Base-by-base conservation (phyloP, 73 alveolate species). In the Effrenium voratum region DNA sequence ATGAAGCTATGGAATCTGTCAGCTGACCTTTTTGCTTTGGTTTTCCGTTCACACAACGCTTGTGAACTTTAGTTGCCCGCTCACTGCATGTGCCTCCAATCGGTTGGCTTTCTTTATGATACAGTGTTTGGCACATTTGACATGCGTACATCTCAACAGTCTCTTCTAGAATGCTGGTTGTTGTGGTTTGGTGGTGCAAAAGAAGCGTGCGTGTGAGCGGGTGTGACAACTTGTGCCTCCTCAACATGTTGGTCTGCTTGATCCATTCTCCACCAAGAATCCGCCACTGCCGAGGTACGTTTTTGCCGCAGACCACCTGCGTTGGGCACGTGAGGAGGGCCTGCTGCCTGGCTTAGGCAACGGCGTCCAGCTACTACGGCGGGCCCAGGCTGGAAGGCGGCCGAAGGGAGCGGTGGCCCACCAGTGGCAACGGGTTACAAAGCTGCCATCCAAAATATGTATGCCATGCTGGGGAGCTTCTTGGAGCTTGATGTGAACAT, bases 311-410 rank as follows among this genome's bases (percentile, higher is more conserved):
- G 90, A 79, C 26, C 2, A 19, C 6, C 68, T 79, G 68, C 90
- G 90, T 0, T 66, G 90, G 30, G 90, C 68, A 10, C 19, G 90
- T 24, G 90, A 79, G 90, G 90, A 79, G 30, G 90, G 90, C 30
- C 46, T 79, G 66, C 66, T 79, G 45, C 45, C 46, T 41, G 90
- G 46, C 30, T 46, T 79, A 45, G 90, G 46, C 44, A 79, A 45
- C 26, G 90, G 32, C 26, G 30, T 22, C 43, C 45, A 45, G 66
- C 19, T 79, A 43, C 90, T 79, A 66, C 30, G 68, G 26, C 32
- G 30, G 30, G 90, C 90, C 0, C 90, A 79, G 90, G 90, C 68
- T 15, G 30, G 30, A 22, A 55, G 22, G 68, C 30, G 68, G 68
- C 12, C 12, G 22, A 55, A 55, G n/a, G n/a, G n/a, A n/a, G n/a